A percentile compares a stretch with the other conserved stretches of the same genome.
phyloP scores from a whole-genome alignment of 1,284 basidiomycete genomes.

The Trichosporon sp. region DNA sequence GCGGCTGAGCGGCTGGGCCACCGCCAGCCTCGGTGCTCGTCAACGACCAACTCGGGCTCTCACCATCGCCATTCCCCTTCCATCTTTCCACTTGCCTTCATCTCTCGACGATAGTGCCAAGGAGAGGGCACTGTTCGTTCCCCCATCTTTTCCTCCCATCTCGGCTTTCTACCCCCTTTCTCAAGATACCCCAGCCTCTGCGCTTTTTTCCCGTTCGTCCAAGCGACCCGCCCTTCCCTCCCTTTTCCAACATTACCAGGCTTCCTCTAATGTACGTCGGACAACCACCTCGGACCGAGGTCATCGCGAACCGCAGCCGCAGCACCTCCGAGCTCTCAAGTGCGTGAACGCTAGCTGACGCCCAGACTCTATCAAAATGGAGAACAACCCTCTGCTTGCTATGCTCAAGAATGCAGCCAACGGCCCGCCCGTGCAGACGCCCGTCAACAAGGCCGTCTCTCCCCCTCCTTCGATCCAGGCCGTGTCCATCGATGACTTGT shows the following conservation, averaged over 20 bases:
- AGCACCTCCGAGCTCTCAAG: too few relatives aligned
- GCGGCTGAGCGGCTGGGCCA: too few relatives aligned
- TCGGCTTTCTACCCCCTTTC: conserved; percentile 10
- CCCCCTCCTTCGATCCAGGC: conserved; percentile 40
- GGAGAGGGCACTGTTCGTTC: conserved; percentile 17
- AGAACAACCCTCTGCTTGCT: conserved; percentile 41
- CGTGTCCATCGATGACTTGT: conserved; percentile 45
- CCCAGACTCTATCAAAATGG: conserved; percentile 32
- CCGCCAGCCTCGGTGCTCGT: neutral
- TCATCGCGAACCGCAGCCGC: too few relatives aligned
- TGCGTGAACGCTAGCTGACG: neutral
- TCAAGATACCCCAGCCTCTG: conserved; percentile 8
- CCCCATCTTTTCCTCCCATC: neutral
- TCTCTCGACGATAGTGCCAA: conserved; percentile 8
- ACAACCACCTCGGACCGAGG: too few relatives aligned
- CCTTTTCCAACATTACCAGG: conserved; percentile 20
- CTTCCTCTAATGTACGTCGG: conserved; percentile 7
- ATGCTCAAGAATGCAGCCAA: conserved; percentile 45
- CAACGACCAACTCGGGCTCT: neutral
- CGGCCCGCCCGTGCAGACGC: conserved; percentile 21
- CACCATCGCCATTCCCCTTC: neutral
- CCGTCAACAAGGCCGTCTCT: conserved; percentile 37
- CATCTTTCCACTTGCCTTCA: neutral
- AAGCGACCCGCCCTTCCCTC: neutral
- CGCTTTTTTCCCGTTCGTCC: neutral